These are phyloP conservation scores for Dactylellina parvicollis DNA, from an alignment of 2,329 filamentous ascomycete species.

Conservation along the genomic window DNA sequence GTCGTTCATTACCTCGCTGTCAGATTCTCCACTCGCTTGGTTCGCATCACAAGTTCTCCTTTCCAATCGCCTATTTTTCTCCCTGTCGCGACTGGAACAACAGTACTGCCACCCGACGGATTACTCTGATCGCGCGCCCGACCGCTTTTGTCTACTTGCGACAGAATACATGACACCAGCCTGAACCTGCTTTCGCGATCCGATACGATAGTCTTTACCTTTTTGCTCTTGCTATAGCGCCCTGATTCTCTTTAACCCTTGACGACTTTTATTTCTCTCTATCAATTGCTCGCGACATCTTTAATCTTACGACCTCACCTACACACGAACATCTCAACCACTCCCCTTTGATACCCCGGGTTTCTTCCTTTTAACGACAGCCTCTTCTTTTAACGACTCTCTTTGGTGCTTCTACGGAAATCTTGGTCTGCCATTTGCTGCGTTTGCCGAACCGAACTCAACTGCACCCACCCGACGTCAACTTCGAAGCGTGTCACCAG, in stretches of 20 bases:
- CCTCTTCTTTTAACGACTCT: conserved; percentile 41
- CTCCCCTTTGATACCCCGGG: conserved; percentile 54
- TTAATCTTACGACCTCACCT: conserved; percentile 21
- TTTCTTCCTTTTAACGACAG: conserved; percentile 17
- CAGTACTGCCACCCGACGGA: conserved; percentile 3
- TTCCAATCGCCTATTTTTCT: not conserved
- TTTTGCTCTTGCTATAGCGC: conserved; percentile 27
- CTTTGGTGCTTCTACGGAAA: conserved; percentile 37
- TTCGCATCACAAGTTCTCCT: not conserved
- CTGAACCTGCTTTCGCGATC: conserved; percentile 26
- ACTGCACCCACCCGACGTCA: not conserved
- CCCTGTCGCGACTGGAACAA: conserved; percentile 13
- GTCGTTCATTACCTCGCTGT: conserved; percentile 46
- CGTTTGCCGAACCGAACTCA: no score
- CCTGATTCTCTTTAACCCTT: conserved; percentile 24
- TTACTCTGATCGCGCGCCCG: conserved; percentile 14
- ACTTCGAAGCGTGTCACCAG: conserved; percentile 9
- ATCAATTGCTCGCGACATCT: not conserved
- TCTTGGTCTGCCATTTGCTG: conserved; percentile 32
- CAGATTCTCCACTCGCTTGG: conserved; percentile 23
- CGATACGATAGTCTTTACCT: conserved; percentile 44
- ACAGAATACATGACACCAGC: conserved; percentile 32
- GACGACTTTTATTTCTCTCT: conserved; percentile 26
- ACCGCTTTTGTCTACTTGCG: conserved; percentile 14
- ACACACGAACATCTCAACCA: not conserved